These are phyloP conservation scores for Wickerhamomyces sp. DNA, from an alignment of 1,139 yeast species.

Conservation along the genomic window DNA sequence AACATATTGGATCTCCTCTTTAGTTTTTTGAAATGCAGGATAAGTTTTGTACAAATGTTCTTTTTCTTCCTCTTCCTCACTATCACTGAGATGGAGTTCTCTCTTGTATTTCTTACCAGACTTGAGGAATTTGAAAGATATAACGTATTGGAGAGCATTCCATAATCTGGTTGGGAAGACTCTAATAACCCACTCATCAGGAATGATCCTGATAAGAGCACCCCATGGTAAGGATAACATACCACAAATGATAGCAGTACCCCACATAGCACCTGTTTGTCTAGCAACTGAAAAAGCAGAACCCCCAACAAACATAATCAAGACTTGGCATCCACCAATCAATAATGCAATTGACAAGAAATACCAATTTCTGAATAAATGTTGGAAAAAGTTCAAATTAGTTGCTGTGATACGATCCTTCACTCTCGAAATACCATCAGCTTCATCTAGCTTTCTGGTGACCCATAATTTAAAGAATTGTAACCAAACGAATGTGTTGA, in stretches of 20 bases:
- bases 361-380: constrained; percentile 76
- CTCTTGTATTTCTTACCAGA: constrained; percentile 22
- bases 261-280: constrained; percentile 88
- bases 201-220: constrained; percentile 65
- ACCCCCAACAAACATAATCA: constrained; percentile 97
- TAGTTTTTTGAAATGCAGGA: constrained; percentile 24
- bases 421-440: constrained; percentile 56
- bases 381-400: constrained; percentile 78
- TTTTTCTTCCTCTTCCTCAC: constrained; percentile 20
- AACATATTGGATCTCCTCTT: constrained; percentile 23
- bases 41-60: constrained; percentile 17
- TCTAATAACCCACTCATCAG: constrained; percentile 71
- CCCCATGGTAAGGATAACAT: constrained; percentile 81
- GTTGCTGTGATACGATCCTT: constrained; percentile 52
- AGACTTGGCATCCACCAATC: constrained; percentile 78
- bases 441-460: constrained; percentile 89
- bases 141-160: constrained; percentile 40
- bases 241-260: constrained; percentile 81
- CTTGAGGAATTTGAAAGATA: constrained; percentile 43
- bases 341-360: constrained; percentile 66
- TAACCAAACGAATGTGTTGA: constrained; percentile 96
- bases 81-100: constrained; percentile 6
- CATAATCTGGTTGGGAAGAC: constrained; percentile 65
- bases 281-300: constrained; percentile 82
- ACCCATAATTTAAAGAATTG: constrained; percentile 93